Percentiles rank a stretch among this genome's conserved stretches.
Conservation (phyloP, 495 filamentous ascomycete genomes). For the Tetracladium setigerum region DNA sequence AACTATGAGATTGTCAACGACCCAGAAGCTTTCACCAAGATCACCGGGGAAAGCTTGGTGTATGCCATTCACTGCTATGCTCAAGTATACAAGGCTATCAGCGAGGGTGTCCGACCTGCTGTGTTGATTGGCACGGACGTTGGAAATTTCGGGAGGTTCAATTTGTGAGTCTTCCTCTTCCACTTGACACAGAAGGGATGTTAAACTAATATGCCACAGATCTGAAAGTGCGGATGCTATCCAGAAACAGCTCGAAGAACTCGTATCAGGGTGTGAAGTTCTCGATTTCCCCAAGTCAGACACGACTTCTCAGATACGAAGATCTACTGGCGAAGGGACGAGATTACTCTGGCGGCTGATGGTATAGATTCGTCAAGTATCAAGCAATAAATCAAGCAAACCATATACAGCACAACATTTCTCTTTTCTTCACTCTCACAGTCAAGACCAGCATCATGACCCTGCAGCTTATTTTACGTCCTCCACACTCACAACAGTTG, state of each 20-base stretch:
- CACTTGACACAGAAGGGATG: neutral
- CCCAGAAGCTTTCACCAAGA: constrained; percentile 47
- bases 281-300: constrained; percentile 19
- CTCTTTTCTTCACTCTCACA: no score
- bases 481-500: constrained; percentile 31
- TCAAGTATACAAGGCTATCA: constrained; percentile 21
- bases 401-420: no score
- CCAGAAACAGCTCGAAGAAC: constrained; percentile 7
- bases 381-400: neutral
- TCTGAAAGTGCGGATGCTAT: neutral
- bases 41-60: constrained; percentile 39
- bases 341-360: neutral
- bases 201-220: constrained; percentile 2
- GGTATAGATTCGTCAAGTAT: neutral
- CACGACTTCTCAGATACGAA: constrained; percentile 22
- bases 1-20: constrained; percentile 47
- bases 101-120: constrained; percentile 4
- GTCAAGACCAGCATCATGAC: no score
- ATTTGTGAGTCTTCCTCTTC: constrained; percentile 6
- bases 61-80: constrained; percentile 59
- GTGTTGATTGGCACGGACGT: constrained; percentile 20
- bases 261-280: constrained; percentile 11
- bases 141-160: constrained; percentile 16
- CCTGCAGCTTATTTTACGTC: constrained; percentile 21
- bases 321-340: constrained; percentile 17